Evolutionary conservation across 192 early-diverging fungal species (phyloP).

Genomic region (Dissophora ornata): DNA sequence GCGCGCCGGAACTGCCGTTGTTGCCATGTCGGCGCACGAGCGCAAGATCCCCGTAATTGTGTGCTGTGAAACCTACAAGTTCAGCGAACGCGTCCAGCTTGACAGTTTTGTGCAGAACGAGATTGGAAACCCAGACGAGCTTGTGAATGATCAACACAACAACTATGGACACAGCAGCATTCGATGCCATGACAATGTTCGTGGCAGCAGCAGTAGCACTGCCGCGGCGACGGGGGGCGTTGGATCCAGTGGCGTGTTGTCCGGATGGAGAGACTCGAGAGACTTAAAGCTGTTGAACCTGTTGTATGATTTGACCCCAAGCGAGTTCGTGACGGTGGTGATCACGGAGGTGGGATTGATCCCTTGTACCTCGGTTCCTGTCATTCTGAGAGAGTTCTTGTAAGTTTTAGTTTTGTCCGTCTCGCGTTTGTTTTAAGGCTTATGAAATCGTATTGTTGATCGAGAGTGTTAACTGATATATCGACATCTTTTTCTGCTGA

Average conservation of each 20-base stretch:
- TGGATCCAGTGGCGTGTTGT: slow-evolving; percentile 21
- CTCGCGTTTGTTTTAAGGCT: neutral
- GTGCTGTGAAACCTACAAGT: slow-evolving; percentile 96
- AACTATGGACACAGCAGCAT: slow-evolving; percentile 52
- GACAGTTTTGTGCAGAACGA: slow-evolving; percentile 99
- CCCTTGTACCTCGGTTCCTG: slow-evolving; percentile 88
- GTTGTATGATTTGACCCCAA: slow-evolving; percentile 95
- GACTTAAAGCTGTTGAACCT: slow-evolving; percentile 90
- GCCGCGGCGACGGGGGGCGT: slow-evolving; percentile 20
- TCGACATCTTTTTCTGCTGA: no score
- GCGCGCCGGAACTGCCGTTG: slow-evolving; percentile 89
- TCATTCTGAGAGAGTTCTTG: slow-evolving; percentile 59
- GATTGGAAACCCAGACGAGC: slow-evolving; percentile 88
- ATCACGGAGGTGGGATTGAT: slow-evolving; percentile 94
- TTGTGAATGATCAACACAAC: slow-evolving; percentile 68
- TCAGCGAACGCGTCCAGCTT: slow-evolving; percentile 89
- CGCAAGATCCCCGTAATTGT: slow-evolving; percentile 95
- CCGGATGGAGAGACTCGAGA: slow-evolving; percentile 81
- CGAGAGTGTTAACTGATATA: no score
- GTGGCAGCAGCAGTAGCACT: slow-evolving; percentile 5
- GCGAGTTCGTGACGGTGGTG: slow-evolving; percentile 90
- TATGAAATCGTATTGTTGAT: no score
- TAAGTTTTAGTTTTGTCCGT: slow-evolving; percentile 6
- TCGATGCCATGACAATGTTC: slow-evolving; percentile 33
- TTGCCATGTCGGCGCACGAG: slow-evolving; percentile 90